phyloP scores from a whole-genome alignment of 2,329 filamentous ascomycete genomes.

The Cyphellophora attinorum region DNA sequence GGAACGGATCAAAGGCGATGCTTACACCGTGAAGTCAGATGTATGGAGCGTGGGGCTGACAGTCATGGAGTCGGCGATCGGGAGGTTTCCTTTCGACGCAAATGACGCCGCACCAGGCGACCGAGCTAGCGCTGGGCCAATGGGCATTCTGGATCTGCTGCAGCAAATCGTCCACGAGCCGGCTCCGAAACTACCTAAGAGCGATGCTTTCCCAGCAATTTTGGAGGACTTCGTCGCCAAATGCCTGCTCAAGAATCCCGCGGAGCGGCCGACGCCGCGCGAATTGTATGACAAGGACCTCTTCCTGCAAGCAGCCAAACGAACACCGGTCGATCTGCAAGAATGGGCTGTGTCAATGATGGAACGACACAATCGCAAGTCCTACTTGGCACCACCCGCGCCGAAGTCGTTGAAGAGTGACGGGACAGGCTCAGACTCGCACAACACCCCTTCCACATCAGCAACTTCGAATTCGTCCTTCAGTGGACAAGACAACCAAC shows the following conservation, averaged over 20 bases:
- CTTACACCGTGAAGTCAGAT: conserved; percentile 96
- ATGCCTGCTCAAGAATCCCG: conserved; percentile 82
- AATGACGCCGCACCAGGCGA: conserved; percentile 68
- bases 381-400: conserved; percentile 74
- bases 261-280: conserved; percentile 80
- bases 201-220: conserved; percentile 90
- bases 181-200: conserved; percentile 86
- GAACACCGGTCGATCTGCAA: conserved; percentile 85
- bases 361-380: conserved; percentile 91
- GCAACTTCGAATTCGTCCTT: conserved; percentile 22
- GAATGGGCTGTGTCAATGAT: conserved; percentile 92
- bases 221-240: conserved; percentile 96
- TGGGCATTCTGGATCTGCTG: conserved; percentile 88
- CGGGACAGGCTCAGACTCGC: conserved; percentile 21
- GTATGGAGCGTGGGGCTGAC: conserved; percentile 96
- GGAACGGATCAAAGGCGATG: conserved; percentile 91
- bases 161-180: conserved; percentile 98
- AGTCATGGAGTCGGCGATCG: conserved; percentile 95
- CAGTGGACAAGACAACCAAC: conserved; percentile 25
- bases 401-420: conserved; percentile 65
- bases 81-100: conserved; percentile 85
- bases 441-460: conserved; percentile 14
- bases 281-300: conserved; percentile 89
- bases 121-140: conserved; percentile 60
- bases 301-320: conserved; percentile 92